Base-by-base conservation (phyloP, 495 filamentous ascomycete species). In the Pseudevernia furfuracea region DNA sequence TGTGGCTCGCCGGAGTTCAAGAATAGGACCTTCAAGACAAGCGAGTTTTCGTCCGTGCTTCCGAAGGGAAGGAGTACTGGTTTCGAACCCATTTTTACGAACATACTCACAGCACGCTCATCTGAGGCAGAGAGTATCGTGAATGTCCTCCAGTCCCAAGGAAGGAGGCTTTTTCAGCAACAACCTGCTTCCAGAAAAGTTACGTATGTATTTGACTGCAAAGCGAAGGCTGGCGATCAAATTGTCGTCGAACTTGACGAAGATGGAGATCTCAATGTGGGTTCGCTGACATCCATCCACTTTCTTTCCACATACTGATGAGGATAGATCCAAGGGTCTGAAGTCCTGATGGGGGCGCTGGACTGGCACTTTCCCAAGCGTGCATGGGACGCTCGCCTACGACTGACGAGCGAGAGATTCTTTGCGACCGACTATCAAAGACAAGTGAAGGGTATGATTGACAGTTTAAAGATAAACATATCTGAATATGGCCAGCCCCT, bases 131-230 rank as follows among this genome's bases (percentile, higher is more conserved):
- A 79, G 23, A 69, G 75, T 28, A 72, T 80, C 36, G 34, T 80
- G 0, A 69, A 74, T 59, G 38, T 78, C 44, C 71, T 71, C 25
- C 64, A 67, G 21, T 67, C 71, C 2, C 68, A 69, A 8, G 71
- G 68, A 17, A 59, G 28, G 36, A 67, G 67, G 2, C 34, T 81
- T 4, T 80, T 81, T 48, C 69, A 75, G 19, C 59, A 67, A 14
- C 59, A 70, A 0, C 68, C 71, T 21, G 65, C 59, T 10, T 68
- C 69, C 4, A 68, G 69, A 30, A 74, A 62, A 36, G 71, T 82
- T 5, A 65, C 72, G 3, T 88, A 87, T 65, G 80, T 84, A 30
- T 82, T 84, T 46, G 72, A 72, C 21, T 85, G 83, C 63, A 69
- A 57, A 28, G 68, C 70, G 1, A 68, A 66, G 19, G 25, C 59